Evolutionary conservation across 1,139 yeast genomes (phyloP).

Genomic region (Debaryomyces udenii): DNA sequence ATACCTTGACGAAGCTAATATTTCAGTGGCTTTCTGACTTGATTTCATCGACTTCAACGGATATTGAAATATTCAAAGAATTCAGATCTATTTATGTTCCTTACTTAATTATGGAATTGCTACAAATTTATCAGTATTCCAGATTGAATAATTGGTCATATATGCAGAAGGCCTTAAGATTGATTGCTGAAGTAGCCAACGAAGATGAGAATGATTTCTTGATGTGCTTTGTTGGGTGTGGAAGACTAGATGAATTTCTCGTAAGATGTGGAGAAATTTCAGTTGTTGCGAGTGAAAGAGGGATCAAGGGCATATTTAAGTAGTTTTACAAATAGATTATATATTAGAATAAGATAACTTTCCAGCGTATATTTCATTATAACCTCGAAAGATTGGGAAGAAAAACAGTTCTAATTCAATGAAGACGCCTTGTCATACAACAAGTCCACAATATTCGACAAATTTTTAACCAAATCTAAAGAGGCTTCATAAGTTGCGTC

Average conservation of each 20-base stretch:
- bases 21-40: conserved; percentile 38
- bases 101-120: conserved; percentile 63
- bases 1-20: conserved; percentile 29
- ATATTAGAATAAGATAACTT: conserved; percentile 1
- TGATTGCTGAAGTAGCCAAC: conserved; percentile 55
- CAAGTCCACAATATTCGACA: conserved; percentile 87
- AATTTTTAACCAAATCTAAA: conserved; percentile 81
- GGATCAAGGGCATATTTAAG: conserved; percentile 38
- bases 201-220: conserved; percentile 44
- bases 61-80: conserved; percentile 46
- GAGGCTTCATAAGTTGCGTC: conserved; percentile 92
- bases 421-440: conserved; percentile 92
- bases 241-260: conserved; percentile 66
- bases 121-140: conserved; percentile 53
- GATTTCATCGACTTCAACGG: conserved; percentile 30
- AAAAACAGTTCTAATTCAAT: conserved; percentile 44
- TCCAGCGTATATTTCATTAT: conserved; percentile 3
- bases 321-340: conserved; percentile 5
- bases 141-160: conserved; percentile 41
- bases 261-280: conserved; percentile 59
- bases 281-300: conserved; percentile 48
- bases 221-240: conserved; percentile 59
- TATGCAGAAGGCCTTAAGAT: conserved; percentile 56
- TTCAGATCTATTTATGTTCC: conserved; percentile 77
- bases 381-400: not conserved